Evolutionary conservation across 768 basidiomycete genomes (phyloP).

Genomic region (Leccinum obscurum): DNA sequence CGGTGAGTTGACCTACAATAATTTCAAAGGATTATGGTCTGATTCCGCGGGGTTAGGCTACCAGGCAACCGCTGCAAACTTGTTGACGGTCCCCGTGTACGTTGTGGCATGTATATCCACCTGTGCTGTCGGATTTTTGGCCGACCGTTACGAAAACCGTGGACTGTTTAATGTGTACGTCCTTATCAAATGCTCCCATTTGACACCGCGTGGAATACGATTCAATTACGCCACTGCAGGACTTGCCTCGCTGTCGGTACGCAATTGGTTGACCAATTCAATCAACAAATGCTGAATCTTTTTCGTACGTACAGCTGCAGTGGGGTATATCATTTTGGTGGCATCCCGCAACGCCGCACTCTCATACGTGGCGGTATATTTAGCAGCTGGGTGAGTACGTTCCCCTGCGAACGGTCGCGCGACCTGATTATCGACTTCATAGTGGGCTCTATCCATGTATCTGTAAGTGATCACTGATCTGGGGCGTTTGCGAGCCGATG

Average conservation of each 20-base stretch:
- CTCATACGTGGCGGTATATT: conserved; percentile 71
- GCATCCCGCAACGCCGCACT: conserved; percentile 58
- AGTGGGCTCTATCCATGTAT: conserved; percentile 78
- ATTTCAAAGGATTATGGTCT: background rate
- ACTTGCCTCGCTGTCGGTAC: conserved; percentile 30
- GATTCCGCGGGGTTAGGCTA: conserved; percentile 46
- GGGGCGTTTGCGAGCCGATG: background rate
- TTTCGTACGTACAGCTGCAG: conserved; percentile 38
- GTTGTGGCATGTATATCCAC: conserved; percentile 66
- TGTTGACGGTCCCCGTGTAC: conserved; percentile 79
- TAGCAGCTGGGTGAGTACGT: conserved; percentile 60
- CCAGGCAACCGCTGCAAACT: conserved; percentile 69
- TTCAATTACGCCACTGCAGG: conserved; percentile 10
- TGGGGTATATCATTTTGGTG: conserved; percentile 72
- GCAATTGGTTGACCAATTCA: background rate
- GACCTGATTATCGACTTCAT: background rate
- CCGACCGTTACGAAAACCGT: conserved; percentile 60
- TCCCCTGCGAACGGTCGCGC: background rate
- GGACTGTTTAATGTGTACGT: conserved; percentile 66
- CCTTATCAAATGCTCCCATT: background rate
- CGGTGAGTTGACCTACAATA: conserved; percentile 29
- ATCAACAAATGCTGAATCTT: background rate
- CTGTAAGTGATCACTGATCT: conserved; percentile 42
- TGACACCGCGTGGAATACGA: background rate
- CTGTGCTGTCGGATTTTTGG: conserved; percentile 59